Percentiles rank a stretch among this genome's conserved stretches.
Evolutionary conservation across 2,329 filamentous ascomycete genomes (phyloP).

Genomic region (Fusarium sp.): DNA sequence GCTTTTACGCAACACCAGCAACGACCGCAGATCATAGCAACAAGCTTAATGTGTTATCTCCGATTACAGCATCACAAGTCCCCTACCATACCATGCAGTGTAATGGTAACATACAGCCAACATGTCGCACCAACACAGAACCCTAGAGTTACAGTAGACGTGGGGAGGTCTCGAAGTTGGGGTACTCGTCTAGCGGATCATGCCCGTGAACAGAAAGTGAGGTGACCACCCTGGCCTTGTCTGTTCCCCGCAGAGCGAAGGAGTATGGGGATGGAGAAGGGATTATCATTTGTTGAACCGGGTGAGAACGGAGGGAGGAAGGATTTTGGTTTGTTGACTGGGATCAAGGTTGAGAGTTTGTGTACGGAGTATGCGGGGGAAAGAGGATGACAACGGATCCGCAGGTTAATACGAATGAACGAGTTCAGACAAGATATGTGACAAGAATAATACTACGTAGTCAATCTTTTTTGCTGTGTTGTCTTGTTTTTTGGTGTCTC

Average conservation of each 20-base stretch:
- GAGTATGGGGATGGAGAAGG: slow-evolving; percentile 6
- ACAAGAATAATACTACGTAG: not conserved
- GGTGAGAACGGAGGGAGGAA: slow-evolving; percentile 25
- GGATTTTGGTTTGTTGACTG: not conserved
- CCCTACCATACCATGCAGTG: not conserved
- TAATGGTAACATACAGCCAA: not conserved
- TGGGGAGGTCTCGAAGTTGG: slow-evolving; percentile 38
- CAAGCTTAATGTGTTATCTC: slow-evolving; percentile 11
- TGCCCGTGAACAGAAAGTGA: slow-evolving; percentile 18
- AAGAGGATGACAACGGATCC: not conserved
- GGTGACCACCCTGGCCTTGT: slow-evolving; percentile 19
- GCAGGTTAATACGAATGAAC: slow-evolving; percentile 7
- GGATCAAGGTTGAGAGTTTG: not conserved
- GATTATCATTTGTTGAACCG: slow-evolving; percentile 12
- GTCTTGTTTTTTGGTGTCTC: not conserved
- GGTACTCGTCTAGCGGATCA: slow-evolving; percentile 29
- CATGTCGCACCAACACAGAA: slow-evolving; percentile 17
- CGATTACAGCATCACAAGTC: not conserved
- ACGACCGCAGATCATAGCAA: slow-evolving; percentile 1
- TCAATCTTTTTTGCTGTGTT: not conserved
- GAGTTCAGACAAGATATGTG: not conserved
- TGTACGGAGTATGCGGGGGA: slow-evolving; percentile 9
- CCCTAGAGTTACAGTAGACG: slow-evolving; percentile 24
- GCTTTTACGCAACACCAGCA: not conserved
- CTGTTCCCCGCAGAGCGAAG: slow-evolving; percentile 9